phyloP scores from a whole-genome alignment of 2,329 filamentous ascomycete species.

The Cryphonectria radicalis region DNA sequence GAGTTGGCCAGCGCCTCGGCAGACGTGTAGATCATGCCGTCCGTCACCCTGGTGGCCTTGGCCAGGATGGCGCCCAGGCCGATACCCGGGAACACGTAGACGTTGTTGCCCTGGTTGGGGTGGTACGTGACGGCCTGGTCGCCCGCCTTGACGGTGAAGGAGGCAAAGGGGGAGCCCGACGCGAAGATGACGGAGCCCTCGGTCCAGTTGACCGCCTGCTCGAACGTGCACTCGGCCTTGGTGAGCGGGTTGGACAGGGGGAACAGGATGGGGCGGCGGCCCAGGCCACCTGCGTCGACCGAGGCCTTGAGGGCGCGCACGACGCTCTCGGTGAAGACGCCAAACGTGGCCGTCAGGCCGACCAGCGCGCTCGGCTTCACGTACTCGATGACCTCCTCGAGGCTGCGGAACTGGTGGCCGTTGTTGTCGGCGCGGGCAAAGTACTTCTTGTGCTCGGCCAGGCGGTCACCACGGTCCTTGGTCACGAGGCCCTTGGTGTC shows the following conservation, averaged over 20 bases:
- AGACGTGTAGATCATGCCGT: slow-evolving; percentile 96
- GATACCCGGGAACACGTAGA: slow-evolving; percentile 96
- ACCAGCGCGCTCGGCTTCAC: slow-evolving; percentile 94
- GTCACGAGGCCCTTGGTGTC: slow-evolving; percentile 97
- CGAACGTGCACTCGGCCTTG: slow-evolving; percentile 97
- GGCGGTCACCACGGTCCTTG: slow-evolving; percentile 86
- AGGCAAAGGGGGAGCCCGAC: slow-evolving; percentile 88
- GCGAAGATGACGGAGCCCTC: slow-evolving; percentile 92
- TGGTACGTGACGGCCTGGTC: slow-evolving; percentile 69
- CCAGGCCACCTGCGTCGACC: slow-evolving; percentile 65
- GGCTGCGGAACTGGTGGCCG: slow-evolving; percentile 72
- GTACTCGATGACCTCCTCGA: slow-evolving; percentile 91
- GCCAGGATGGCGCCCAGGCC: slow-evolving; percentile 91
- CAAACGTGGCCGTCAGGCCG: slow-evolving; percentile 91
- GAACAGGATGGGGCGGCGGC: slow-evolving; percentile 88
- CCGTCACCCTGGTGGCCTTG: slow-evolving; percentile 84
- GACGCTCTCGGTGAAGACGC: slow-evolving; percentile 88
- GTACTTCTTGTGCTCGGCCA: slow-evolving; percentile 86
- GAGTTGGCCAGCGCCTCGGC: slow-evolving; percentile 79
- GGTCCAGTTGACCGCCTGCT: slow-evolving; percentile 89
- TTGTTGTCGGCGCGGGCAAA: slow-evolving; percentile 69
- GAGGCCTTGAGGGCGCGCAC: slow-evolving; percentile 71
- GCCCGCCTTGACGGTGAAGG: slow-evolving; percentile 66
- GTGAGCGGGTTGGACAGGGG: slow-evolving; percentile 93
- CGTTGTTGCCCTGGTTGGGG: slow-evolving; percentile 83